Conservation (phyloP, 1,139 yeast genomes). For the Pichia sp. region DNA sequence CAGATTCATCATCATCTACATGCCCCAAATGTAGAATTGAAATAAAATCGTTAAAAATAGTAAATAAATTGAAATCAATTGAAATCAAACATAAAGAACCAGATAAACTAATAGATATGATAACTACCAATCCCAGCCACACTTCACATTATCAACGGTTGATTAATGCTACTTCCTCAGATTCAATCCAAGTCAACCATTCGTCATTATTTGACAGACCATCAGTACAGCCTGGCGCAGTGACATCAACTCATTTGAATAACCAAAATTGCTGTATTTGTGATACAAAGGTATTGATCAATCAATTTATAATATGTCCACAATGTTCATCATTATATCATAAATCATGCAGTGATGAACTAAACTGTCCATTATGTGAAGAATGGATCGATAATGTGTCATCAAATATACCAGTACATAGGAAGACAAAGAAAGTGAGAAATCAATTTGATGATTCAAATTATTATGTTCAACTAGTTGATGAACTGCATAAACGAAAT, state of each 20-base stretch:
- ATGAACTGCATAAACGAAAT: slow-evolving; percentile 14
- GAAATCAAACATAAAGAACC: slow-evolving; percentile 1
- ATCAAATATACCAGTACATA: slow-evolving; percentile 13
- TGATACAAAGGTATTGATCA: slow-evolving; percentile 10
- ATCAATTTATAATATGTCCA: slow-evolving; percentile 16
- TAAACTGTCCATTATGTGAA: slow-evolving; percentile 18
- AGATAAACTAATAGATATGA: slow-evolving; percentile 7
- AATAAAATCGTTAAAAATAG: neutral
- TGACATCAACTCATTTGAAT: neutral
- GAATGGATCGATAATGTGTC: slow-evolving; percentile 12
- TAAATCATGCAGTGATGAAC: slow-evolving; percentile 17
- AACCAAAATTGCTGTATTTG: slow-evolving; percentile 18
- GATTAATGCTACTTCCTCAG: neutral
- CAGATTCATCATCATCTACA: slow-evolving; percentile 12
- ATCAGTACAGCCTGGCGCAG: neutral
- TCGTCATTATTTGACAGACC: neutral
- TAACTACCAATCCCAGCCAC: neutral
- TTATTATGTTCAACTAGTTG: slow-evolving; percentile 24
- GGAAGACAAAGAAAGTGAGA: slow-evolving; percentile 1
- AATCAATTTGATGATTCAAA: slow-evolving; percentile 16
- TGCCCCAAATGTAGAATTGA: slow-evolving; percentile 17
- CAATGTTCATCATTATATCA: slow-evolving; percentile 19
- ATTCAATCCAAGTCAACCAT: neutral
- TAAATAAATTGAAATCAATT: neutral
- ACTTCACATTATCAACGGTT: slow-evolving; percentile 4